Evolutionary conservation across 202 grass and related monocot genomes (phyloP), one percentile per base, ranked within the genome.

Genomic region (Musa balbisiana): DNA sequence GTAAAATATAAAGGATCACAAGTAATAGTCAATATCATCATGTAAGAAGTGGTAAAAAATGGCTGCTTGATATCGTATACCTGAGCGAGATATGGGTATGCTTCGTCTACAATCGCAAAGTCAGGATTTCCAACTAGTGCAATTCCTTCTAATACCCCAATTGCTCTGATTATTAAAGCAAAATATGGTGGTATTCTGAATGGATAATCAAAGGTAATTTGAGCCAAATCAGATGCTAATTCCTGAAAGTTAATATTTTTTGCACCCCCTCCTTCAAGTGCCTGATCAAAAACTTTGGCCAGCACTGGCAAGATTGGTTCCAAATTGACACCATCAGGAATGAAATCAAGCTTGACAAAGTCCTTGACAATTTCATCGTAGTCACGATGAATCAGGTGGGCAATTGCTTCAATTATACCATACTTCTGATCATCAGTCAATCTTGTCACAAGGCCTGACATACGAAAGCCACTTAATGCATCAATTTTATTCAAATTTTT

Each of bases 241-340:
- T 98, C 94, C 69, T 98, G 94, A 79, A 98, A 98, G 83, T 98
- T 98, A 67, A 98, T 89, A 77, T 94, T 98, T 83, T 98, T 98
- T 51, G 94, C 94, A 51, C 94, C 94, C 9, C 94, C 94, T 86
- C 94, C 94, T 89, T 93, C 94, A 64, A 98, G 91, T 67, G 94
- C 94, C 76, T 94, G 94, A 83, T 98, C 94, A 87, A 98, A 98
- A 83, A 97, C 93, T 78, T 93, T 98, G 43, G 91, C 88, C 56
- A 98, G 81, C 22, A 98, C 94, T 78, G 94, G 91, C 77, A 98
- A 82, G 69, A 98, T 98, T 54, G 94, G 94, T 19, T 86, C 83
- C 75, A 98, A 87, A 85, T 98, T 98, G 73, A 98, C 94, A 58
- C 94, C 94, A 56, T 98, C 94, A 59, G 87, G 84, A 77, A 98